A percentile compares a stretch with the other conserved stretches of the same genome.
These are phyloP conservation scores for Podospora fimiseda DNA, from an alignment of 495 filamentous ascomycete species.

Conservation along the genomic window DNA sequence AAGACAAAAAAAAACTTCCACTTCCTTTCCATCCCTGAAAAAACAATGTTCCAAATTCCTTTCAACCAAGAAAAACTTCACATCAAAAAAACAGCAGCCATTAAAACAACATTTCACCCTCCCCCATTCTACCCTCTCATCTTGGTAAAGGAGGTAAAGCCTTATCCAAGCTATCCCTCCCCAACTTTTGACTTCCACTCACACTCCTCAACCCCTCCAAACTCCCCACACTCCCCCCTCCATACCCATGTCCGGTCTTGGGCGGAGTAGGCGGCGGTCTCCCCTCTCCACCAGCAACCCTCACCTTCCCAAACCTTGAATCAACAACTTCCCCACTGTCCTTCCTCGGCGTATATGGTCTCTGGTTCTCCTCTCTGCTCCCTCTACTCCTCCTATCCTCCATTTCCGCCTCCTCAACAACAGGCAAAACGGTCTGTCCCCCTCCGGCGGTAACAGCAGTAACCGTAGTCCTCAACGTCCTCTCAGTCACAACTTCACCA, in stretches of 20 bases:
- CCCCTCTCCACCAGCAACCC: conserved; percentile 29
- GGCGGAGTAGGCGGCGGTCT: conserved; percentile 39
- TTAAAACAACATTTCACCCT: background rate
- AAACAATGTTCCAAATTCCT: conserved; percentile 1
- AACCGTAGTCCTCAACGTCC: conserved; percentile 42
- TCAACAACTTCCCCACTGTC: conserved; percentile 31
- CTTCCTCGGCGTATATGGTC: conserved; percentile 36
- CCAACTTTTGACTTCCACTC: conserved; percentile 29
- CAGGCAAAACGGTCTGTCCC: conserved; percentile 69
- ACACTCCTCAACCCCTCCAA: conserved; percentile 26
- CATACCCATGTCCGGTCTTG: conserved; percentile 31
- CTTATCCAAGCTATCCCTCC: conserved; percentile 47
- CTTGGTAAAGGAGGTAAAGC: conserved; percentile 48
- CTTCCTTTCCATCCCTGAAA: background rate
- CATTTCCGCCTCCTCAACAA: conserved; percentile 88
- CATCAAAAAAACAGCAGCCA: background rate
- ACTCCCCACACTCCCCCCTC: conserved; percentile 18
- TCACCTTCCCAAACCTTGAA: conserved; percentile 37
- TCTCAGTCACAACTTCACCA: conserved; percentile 43
- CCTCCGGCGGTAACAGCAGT: conserved; percentile 30
- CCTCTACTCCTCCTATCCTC: conserved; percentile 44
- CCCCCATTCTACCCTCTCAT: conserved; percentile 1
- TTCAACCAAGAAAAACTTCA: background rate
- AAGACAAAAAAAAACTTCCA: conserved; percentile 7
- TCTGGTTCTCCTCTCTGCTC: conserved; percentile 41